Percentiles rank a stretch among this genome's conserved stretches.
Evolutionary conservation across 805 yeast genomes (phyloP).

Genomic region (Saccharomycopsis amapae): DNA sequence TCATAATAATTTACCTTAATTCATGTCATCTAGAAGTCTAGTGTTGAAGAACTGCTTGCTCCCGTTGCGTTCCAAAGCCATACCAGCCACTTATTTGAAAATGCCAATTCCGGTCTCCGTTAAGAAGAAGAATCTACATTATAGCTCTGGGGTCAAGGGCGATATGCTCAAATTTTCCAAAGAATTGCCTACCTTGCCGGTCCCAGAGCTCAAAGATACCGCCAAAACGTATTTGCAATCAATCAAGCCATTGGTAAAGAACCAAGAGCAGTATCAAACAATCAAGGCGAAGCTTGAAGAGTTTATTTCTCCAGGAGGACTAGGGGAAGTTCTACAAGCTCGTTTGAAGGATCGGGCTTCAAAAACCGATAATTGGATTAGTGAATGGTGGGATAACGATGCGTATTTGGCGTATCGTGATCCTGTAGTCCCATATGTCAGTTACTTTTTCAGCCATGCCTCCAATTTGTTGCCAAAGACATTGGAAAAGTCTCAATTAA

Average conservation of each 20-base stretch:
- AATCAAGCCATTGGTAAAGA: slow-evolving; percentile 57
- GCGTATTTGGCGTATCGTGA: slow-evolving; percentile 88
- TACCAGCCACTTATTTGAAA: too few species aligned
- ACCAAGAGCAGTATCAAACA: slow-evolving; percentile 43
- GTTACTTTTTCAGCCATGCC: slow-evolving; percentile 82
- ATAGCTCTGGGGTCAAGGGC: background rate
- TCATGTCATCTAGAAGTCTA: too few species aligned
- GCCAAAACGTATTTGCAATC: slow-evolving; percentile 61
- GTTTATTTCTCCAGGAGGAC: slow-evolving; percentile 54
- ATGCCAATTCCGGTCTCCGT: too few species aligned
- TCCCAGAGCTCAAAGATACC: slow-evolving; percentile 72
- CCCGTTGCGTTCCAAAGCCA: too few species aligned
- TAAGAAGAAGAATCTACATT: too few species aligned
- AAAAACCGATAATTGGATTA: slow-evolving; percentile 74
- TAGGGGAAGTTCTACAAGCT: slow-evolving; percentile 61
- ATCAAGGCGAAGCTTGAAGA: slow-evolving; percentile 55
- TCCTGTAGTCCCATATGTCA: slow-evolving; percentile 91
- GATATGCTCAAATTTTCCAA: slow-evolving; percentile 64
- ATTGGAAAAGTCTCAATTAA: slow-evolving; percentile 55
- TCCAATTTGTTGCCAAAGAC: slow-evolving; percentile 41
- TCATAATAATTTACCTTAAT: too few species aligned
- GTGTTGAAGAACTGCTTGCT: too few species aligned
- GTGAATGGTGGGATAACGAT: slow-evolving; percentile 88
- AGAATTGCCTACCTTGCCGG: slow-evolving; percentile 76
- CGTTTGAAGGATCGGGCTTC: slow-evolving; percentile 53